These are phyloP conservation scores for Echinochloa phyllopogon DNA, from an alignment of 176 grass and related monocot species.

Conservation along the genomic window DNA sequence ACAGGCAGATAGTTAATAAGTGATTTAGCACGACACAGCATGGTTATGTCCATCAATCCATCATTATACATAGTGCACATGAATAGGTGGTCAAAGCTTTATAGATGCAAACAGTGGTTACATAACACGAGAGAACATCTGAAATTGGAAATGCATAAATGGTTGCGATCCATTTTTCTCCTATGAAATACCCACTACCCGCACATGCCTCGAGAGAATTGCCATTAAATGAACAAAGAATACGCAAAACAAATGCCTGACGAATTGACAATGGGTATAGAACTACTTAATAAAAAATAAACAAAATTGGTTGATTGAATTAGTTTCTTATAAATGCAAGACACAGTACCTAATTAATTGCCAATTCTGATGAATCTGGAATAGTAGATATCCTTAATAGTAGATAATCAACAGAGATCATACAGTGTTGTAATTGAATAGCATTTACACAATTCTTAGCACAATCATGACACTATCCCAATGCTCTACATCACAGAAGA, in stretches of 20 bases:
- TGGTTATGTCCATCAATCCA: not conserved
- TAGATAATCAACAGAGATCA: not conserved
- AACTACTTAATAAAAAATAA: constrained; percentile 25
- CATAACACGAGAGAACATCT: constrained; percentile 29
- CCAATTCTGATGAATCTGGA: constrained; percentile 8
- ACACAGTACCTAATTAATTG: constrained; percentile 22
- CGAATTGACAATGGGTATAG: not conserved
- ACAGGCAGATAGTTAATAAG: not conserved
- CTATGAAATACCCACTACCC: not conserved
- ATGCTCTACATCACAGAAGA: not conserved
- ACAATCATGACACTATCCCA: not conserved
- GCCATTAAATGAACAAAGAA: constrained; percentile 1
- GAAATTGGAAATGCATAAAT: not conserved
- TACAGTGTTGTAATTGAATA: not conserved
- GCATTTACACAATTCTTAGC: constrained; percentile 20
- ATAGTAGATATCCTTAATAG: constrained; percentile 12
- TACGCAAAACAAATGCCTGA: not conserved
- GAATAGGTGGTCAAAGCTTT: not conserved
- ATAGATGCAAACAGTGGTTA: constrained; percentile 11
- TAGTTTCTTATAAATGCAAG: constrained; percentile 17
- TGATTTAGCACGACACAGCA: constrained; percentile 2
- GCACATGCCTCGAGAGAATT: constrained; percentile 14
- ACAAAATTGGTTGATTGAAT: not conserved
- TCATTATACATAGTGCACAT: not conserved
- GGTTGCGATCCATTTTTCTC: not conserved